A percentile compares a stretch with the other conserved stretches of the same genome.
Evolutionary conservation across 495 filamentous ascomycete genomes (phyloP).

Genomic region (Xylaria curta): DNA sequence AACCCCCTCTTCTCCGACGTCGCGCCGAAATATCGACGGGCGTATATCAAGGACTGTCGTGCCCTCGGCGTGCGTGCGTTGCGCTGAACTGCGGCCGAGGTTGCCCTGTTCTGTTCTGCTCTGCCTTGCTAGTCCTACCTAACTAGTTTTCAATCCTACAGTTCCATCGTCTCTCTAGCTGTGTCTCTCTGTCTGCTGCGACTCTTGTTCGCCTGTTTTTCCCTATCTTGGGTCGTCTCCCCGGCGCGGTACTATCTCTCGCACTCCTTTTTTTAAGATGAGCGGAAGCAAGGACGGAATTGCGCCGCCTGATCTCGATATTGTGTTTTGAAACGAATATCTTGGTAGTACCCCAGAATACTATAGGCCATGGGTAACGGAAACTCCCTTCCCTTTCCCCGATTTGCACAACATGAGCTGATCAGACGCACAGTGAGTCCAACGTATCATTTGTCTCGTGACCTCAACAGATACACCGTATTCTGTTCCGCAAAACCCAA

Average conservation of each 20-base stretch:
- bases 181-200: conserved; percentile 1
- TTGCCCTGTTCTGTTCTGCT: neutral
- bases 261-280: too few relatives aligned
- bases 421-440: conserved; percentile 10
- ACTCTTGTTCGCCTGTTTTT: conserved; percentile 11
- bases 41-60: conserved; percentile 10
- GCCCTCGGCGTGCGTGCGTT: neutral
- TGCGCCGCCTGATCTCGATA: neutral
- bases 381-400: neutral
- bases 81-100: neutral
- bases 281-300: neutral
- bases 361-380: neutral
- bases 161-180: neutral
- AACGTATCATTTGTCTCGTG: conserved; percentile 5
- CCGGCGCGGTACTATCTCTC: neutral
- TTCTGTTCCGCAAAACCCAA: neutral
- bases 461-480: neutral
- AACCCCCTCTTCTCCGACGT: neutral
- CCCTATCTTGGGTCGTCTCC: neutral
- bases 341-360: neutral
- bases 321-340: neutral
- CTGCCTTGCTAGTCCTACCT: conserved; percentile 20
- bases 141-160: neutral
- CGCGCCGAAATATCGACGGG: neutral
- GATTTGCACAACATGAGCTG: conserved; percentile 18